These are phyloP conservation scores for Podaxis sp. DNA, from an alignment of 768 basidiomycete genomes.

Conservation along the genomic window DNA sequence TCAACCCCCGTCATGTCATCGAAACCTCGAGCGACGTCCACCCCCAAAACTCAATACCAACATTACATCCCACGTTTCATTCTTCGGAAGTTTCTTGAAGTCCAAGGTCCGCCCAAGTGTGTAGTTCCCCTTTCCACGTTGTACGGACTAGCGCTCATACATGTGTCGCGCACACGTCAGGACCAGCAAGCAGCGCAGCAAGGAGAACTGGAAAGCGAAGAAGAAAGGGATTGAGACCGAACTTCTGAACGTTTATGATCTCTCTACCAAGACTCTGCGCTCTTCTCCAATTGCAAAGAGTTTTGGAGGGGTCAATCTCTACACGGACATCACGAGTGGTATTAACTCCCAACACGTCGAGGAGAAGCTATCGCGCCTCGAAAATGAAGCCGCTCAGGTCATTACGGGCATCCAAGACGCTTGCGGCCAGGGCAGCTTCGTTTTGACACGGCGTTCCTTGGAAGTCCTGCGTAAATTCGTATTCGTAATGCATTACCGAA, in stretches of 20 bases:
- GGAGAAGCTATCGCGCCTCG: constrained; percentile 23
- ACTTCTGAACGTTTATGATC: constrained; percentile 18
- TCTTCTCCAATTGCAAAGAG: constrained; percentile 15
- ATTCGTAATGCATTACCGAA: constrained; percentile 29
- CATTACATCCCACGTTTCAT: constrained; percentile 23
- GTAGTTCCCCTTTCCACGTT: not conserved
- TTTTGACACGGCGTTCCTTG: constrained; percentile 19
- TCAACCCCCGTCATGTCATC: not conserved
- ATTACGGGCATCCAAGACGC: constrained; percentile 15
- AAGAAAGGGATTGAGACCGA: constrained; percentile 18
- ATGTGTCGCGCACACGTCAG: not conserved
- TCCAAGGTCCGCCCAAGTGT: constrained; percentile 12
- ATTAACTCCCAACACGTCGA: constrained; percentile 26
- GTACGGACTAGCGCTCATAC: not conserved
- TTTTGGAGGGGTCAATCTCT: constrained; percentile 23
- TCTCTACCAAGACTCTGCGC: constrained; percentile 17
- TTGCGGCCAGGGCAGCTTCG: constrained; percentile 8
- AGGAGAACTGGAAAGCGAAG: constrained; percentile 15
- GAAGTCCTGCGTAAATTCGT: constrained; percentile 27
- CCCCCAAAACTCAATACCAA: constrained; percentile 17
- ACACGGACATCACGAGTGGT: constrained; percentile 19
- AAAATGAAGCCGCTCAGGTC: constrained; percentile 20
- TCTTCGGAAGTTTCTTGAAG: constrained; percentile 19
- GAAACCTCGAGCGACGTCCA: not conserved
- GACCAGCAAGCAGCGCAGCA: constrained; percentile 17